Evolutionary conservation across 768 basidiomycete species (phyloP), one percentile per base, ranked within the genome.

Genomic region (Hirschioporus abietinus): DNA sequence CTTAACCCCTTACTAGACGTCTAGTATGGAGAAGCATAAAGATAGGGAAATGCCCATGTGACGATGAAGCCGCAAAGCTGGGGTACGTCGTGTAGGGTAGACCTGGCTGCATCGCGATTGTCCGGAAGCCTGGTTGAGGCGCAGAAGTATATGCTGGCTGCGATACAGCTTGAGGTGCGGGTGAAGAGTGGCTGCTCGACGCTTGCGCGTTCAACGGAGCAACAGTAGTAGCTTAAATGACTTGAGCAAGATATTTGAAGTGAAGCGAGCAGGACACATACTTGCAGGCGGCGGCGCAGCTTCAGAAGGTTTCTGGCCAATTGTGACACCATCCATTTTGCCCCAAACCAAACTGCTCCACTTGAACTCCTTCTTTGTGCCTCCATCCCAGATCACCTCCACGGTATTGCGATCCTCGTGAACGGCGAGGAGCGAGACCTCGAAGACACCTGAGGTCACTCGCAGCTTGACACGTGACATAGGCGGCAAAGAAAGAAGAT

Each of bases 391-490:
- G 7, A 91, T 74, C 4, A 96, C 93, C 73, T 90, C 88, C 0
- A 96, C 88, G 9, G 87, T 87, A 63, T 84, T 81, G 0, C 81
- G 83, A 69, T 88, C 90, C 69, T 89, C 87, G 36, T 90, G 78
- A 20, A 93, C 88, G 67, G 86, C 83, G 17, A 92, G 73, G 36
- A 96, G 80, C 6, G 88, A 89, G 5, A 95, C 93, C 74, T 96
- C 93, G 73, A 93, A 96, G 35, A 91, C 88, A 5, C 95, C 94
- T 10, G 90, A 84, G 71, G 86, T 89, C 61, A 91, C 88, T 59
- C 92, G 89, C 69, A 98, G 86, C 78, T 93, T 92, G 80, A 98
- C 89, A 15, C 88, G 85, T 20, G 88, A 80, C 80, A 91, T 89
- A 0, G 82, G 78, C 4, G 88, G 85, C 42, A 97, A 79, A 1